Evolutionary conservation across 2,329 filamentous ascomycete genomes (phyloP), one percentile per base, ranked within the genome.

Genomic region (Fusarium coffeatum): DNA sequence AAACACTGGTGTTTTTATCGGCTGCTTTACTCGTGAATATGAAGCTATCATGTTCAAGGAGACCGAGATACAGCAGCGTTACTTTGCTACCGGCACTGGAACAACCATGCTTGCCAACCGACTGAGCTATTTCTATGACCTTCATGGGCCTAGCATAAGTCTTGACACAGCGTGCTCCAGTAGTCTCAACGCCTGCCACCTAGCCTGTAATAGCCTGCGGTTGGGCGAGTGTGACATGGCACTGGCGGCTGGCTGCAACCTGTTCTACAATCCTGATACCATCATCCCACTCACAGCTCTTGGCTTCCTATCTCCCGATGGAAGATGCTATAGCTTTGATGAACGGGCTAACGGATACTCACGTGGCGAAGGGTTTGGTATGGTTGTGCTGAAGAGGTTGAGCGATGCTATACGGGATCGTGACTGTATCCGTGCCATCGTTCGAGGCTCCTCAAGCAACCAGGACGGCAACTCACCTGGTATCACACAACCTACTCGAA

Each of bases 11-110:
- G 56, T 59, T 13, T 59, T 59, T n/a, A 59, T 59, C 6, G 45
- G 55, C 15, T 58, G 55, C n/a, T 58, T 58, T 10, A 58, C 46
- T 7, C 37, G 46, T 58, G 55, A 58, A 51, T 58, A 58, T 27
- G 46, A 58, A 43, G 55, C 55, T 20, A 58, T 58, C 37, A 58
- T 58, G 55, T 50, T 59, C 40, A 54, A 59, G 3, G 48, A 59
- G 48, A 59, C 41, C 10, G 56, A 59, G 15, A 40, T 59, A 27
- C 56, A 54, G 40, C 56, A 46, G 15, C 56, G 48, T 4, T 46
- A 54, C 40, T 54, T 59, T 20, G 48, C 56, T 23, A 59, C 56
- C 11, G 56, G 56, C 4, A 59, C 48, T 40, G 56, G 48, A 23
- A 54, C 48, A 8, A 54, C 48, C n/a, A 59, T 59, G 56, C 48